Percentiles rank a stretch among this genome's conserved stretches.
These are phyloP conservation scores for Saposhnikovia divaricata DNA, from an alignment of 129 eudicot genomes.

Conservation along the genomic window DNA sequence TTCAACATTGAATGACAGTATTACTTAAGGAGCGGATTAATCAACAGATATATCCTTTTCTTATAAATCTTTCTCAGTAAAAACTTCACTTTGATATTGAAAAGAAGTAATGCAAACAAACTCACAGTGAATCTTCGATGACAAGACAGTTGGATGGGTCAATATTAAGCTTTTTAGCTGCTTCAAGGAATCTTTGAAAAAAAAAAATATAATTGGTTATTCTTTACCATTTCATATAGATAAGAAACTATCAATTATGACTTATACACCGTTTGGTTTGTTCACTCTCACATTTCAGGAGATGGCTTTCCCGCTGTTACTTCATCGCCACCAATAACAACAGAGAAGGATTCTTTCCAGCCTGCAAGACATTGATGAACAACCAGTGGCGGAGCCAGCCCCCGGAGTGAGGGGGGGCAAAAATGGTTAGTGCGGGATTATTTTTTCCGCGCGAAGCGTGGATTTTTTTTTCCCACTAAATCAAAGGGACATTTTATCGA, in stretches of 20 bases:
- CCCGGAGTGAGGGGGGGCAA: too few species aligned
- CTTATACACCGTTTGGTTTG: conserved; percentile 1
- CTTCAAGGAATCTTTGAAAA: conserved; percentile 63
- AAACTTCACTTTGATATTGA: not conserved
- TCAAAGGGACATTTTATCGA: too few species aligned
- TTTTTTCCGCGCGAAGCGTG: too few species aligned
- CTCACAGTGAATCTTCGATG: conserved; percentile 92
- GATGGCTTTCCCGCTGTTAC: conserved; percentile 77
- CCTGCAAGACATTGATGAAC: conserved; percentile 31
- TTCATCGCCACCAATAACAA: conserved; percentile 83
- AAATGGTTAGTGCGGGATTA: too few species aligned
- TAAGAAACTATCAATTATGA: not conserved
- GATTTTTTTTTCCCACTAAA: too few species aligned
- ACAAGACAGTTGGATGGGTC: conserved; percentile 76
- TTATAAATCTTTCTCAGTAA: not conserved
- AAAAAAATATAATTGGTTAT: not conserved
- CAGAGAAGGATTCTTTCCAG: conserved; percentile 80
- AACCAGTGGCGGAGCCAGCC: too few species aligned
- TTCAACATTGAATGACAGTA: not conserved
- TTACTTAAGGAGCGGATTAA: not conserved
- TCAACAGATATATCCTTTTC: not conserved
- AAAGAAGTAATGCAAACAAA: conserved; percentile 1
- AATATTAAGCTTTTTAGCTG: conserved; percentile 59
- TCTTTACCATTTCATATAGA: not conserved
- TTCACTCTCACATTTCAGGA: conserved; percentile 82